Evolutionary conservation across 192 early-diverging fungal species (phyloP), one percentile per base, ranked within the genome.

Genomic region (Entrophospora sp.): DNA sequence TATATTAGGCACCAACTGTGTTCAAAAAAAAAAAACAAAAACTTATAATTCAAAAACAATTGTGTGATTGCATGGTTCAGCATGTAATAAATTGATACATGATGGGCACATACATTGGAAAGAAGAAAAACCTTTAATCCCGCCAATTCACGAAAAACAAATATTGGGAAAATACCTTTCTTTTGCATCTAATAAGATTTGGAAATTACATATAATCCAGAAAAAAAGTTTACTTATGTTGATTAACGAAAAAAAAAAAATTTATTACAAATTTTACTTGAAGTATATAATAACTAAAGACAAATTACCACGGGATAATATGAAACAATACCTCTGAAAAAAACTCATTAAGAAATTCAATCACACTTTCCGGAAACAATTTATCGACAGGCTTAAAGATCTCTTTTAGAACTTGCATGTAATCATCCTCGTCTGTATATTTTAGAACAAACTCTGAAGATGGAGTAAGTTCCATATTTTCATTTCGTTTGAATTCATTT

Each of bases 371-470:
- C 9, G 48, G 62, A 45, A 64, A 64, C 4, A 64, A 24, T 27
- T 61, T 45, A 32, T 61, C 43, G 18, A 64, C 38, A 1, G 62
- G 35, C 10, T 52, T 34, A 51, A 64, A 63, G 36, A 4, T 63
- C 32, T 63, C 61, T 34, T 48, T 63, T 48, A 63, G 44, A 63
- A 63, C 61, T 43, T 60, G 58, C 58, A 60, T 60, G 58, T 60
- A 43, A 3, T 63, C 61, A 63, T 63, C 18, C 52, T 64, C 62
- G 20, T 64, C 34, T 25, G 16, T 31, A 36, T 52, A 45, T 24
- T 24, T 5, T 12, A 64, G 49, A 51, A 64, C 62, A 52, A 64
- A 64, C 30, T 64, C 62, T 32, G 62, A 64, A n/a, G 24, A n/a
- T 12, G 44, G 62, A 27, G 18, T 64, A 14, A 64, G 40, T 3